A percentile compares a stretch with the other conserved stretches of the same genome.
These are phyloP conservation scores for Suillus discolor DNA, from an alignment of 768 basidiomycete genomes.

Conservation along the genomic window DNA sequence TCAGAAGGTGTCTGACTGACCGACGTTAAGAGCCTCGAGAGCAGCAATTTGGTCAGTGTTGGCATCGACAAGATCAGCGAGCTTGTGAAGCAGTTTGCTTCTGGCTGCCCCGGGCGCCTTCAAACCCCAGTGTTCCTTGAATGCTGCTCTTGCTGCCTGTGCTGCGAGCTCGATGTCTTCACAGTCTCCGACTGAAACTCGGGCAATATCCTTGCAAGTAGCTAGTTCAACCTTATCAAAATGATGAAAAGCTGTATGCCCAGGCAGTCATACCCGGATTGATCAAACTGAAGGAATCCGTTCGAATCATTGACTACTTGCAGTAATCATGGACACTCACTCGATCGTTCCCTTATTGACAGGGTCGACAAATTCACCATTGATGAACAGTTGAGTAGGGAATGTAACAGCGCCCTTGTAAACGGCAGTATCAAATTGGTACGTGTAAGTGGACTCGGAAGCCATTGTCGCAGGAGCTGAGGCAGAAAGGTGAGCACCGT, in stretches of 20 bases:
- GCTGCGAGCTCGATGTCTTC: constrained; percentile 82
- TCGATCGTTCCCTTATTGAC: constrained; percentile 12
- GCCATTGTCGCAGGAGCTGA: constrained; percentile 29
- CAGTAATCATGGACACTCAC: constrained; percentile 2
- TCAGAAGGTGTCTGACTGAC: constrained; percentile 36
- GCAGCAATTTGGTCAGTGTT: constrained; percentile 68
- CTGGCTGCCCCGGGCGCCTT: constrained; percentile 55
- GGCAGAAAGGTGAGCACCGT: no score
- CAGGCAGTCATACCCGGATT: constrained; percentile 50
- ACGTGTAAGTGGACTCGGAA: constrained; percentile 29
- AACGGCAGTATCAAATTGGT: constrained; percentile 52
- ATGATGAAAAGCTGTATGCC: neutral
- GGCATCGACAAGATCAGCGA: constrained; percentile 65
- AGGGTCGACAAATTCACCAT: constrained; percentile 39
- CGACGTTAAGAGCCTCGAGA: constrained; percentile 72
- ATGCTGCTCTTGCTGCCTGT: constrained; percentile 60
- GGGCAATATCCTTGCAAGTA: constrained; percentile 63
- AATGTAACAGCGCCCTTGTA: constrained; percentile 56
- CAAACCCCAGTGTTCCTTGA: constrained; percentile 68
- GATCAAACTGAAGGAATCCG: constrained; percentile 43
- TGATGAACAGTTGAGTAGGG: constrained; percentile 70
- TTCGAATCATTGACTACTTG: neutral
- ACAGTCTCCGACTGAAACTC: constrained; percentile 57
- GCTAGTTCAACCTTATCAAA: constrained; percentile 39
- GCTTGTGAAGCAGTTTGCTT: constrained; percentile 57